Conservation (phyloP, 176 grass and related monocot species). For the Phragmites australis region DNA sequence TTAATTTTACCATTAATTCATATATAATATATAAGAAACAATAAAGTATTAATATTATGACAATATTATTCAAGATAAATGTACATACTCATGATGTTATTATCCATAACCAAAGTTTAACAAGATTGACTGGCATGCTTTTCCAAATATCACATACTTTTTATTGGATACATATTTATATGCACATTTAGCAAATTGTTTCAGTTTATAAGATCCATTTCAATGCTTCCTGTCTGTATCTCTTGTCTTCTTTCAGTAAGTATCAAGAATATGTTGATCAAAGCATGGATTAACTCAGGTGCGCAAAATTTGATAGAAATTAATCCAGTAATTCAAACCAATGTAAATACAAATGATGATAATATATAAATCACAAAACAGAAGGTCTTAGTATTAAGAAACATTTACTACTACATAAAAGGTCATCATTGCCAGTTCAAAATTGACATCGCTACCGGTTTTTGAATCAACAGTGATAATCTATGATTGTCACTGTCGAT, state of each 20-base stretch:
- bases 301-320: neutral
- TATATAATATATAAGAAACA: neutral
- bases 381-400: neutral
- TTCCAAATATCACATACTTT: neutral
- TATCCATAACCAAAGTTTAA: neutral
- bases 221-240: neutral
- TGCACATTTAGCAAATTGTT: neutral
- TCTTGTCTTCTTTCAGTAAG: neutral
- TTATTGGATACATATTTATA: neutral
- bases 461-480: too few species aligned
- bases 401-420: too few species aligned
- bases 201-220: neutral
- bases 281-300: neutral
- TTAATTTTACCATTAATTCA: neutral
- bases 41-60: neutral
- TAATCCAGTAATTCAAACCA: too few species aligned
- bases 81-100: neutral
- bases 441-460: too few species aligned
- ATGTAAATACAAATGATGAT: neutral
- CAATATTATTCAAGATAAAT: neutral
- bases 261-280: neutral
- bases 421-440: too few species aligned
- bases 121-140: neutral
- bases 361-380: neutral
- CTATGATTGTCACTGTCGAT: too few species aligned